A percentile compares a stretch with the other conserved stretches of the same genome.
These are phyloP conservation scores for Diaporthe sp. DNA, from an alignment of 2,329 filamentous ascomycete species.

Conservation along the genomic window DNA sequence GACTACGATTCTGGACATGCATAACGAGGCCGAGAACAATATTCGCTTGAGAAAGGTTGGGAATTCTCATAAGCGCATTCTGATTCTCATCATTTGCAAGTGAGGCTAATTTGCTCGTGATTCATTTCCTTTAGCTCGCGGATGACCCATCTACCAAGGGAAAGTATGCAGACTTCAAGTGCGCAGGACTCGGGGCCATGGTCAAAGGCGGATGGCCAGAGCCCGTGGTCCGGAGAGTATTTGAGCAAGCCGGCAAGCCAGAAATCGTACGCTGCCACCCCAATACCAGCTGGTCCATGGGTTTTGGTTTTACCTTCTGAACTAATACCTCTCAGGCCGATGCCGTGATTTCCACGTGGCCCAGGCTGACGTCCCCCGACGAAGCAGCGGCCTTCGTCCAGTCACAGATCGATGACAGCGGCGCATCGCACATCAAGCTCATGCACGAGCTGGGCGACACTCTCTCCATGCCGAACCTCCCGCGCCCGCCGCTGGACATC, in stretches of 20 bases:
- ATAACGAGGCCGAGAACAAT: constrained; percentile 5
- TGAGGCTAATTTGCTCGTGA: background rate
- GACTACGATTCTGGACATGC: constrained; percentile 1
- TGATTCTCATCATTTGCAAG: background rate
- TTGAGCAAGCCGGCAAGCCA: background rate
- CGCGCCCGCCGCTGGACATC: constrained; percentile 1
- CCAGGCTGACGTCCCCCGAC: background rate
- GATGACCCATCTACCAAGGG: background rate
- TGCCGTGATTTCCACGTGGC: background rate
- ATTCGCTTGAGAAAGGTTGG: background rate
- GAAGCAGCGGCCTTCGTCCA: constrained; percentile 15
- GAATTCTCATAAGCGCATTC: background rate
- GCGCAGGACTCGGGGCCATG: background rate
- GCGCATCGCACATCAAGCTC: constrained; percentile 18
- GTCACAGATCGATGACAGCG: constrained; percentile 13
- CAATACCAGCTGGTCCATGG: background rate
- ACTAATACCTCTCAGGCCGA: background rate
- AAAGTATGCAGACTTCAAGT: constrained; percentile 16
- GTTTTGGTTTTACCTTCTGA: accelerated
- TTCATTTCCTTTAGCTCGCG: background rate
- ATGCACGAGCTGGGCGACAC: constrained; percentile 19
- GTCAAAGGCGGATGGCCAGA: background rate
- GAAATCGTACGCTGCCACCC: background rate
- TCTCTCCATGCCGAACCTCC: background rate
- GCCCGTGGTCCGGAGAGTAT: background rate